Base-by-base conservation (phyloP, 2,329 filamentous ascomycete genomes). In the Phaeosphaeriaceae sp. region DNA sequence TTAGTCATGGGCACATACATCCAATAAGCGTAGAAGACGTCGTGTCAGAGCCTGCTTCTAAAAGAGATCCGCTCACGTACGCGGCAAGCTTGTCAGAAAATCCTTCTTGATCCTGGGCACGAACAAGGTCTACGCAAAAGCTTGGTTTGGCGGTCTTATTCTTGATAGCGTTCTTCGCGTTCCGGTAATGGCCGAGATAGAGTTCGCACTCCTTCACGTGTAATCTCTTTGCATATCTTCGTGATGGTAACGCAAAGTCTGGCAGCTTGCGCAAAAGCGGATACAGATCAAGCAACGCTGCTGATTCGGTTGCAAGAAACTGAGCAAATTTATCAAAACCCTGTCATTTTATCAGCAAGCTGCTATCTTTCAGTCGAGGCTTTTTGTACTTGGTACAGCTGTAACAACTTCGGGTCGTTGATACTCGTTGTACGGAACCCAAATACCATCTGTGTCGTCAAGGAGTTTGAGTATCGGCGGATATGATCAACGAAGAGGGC, bases 361-460 rank as follows among this genome's bases (percentile, higher is more conserved):
- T 13, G 6, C 32, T 13, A 8, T 2, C 2, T 20, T 20, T 16
- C 7, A 30, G 13, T 6, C 3, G 6, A 12, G 15, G 4, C 5
- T 6, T 6, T 1, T 38, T 44, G 37, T 20, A 61, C 60, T 4
- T 38, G 29, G 16, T 46, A 63, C 6, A 62, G 42, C 16, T 62
- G 56, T 20, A 43, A 51, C n/a, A 61, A 28, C 28, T 56, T 62
- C 6, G 53, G 54, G 7, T 60, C 52, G 7, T 60, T 28, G 17
- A 58, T 48, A 18, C 46, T 61, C 3, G 49, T 52, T 13, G 55
- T 60, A 8, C 54, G 56, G 54, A 74, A 80, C 6, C 78, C 80
- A 45, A 79, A 82, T 0, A 79, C 68, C 72, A 82, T 81, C 3
- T 75, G 74, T 0, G 79, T 81, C 0, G 77, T 78, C 7, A 82